Evolutionary conservation across 1,284 basidiomycete species (phyloP).

Genomic region (Leccinum pachyderme): DNA sequence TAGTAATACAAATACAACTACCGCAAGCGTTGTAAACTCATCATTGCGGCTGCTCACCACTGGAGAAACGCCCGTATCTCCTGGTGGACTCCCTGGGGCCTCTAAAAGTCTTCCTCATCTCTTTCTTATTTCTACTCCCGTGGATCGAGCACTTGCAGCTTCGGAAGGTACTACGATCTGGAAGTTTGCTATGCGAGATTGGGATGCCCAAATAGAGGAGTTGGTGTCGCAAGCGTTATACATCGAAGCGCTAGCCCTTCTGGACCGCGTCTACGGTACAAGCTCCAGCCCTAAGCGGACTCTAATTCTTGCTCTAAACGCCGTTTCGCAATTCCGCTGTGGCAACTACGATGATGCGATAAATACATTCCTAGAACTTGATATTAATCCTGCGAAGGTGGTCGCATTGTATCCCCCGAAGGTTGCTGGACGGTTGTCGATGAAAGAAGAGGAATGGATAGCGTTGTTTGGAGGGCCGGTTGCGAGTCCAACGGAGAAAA

Average conservation of each 20-base stretch:
- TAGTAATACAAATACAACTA: conserved; percentile 28
- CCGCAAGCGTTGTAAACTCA: conserved; percentile 28
- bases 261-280: conserved; percentile 48
- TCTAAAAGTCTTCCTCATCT: conserved; percentile 43
- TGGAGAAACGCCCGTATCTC: conserved; percentile 45
- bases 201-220: conserved; percentile 85
- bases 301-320: conserved; percentile 67
- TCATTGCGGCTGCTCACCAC: conserved; percentile 50
- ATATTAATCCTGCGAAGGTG: conserved; percentile 87
- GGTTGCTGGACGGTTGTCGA: conserved; percentile 77
- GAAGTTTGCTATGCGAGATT: conserved; percentile 69
- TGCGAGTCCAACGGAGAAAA: conserved; percentile 17
- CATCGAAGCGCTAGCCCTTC: conserved; percentile 76
- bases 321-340: conserved; percentile 73
- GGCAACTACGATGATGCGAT: conserved; percentile 34
- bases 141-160: conserved; percentile 60
- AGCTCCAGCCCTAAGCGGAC: conserved; percentile 51
- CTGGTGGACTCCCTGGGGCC: conserved; percentile 34
- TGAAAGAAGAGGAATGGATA: conserved; percentile 77
- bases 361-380: too few relatives aligned
- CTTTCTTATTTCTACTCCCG: conserved; percentile 71
- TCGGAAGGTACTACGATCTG: conserved; percentile 77
- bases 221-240: conserved; percentile 74
- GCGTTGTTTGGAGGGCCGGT: conserved; percentile 79
- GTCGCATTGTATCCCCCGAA: conserved; percentile 84